Evolutionary conservation across 306 rosid genomes (phyloP), one percentile per base, ranked within the genome.

Genomic region (cucumber (Cucumis sativus)): DNA sequence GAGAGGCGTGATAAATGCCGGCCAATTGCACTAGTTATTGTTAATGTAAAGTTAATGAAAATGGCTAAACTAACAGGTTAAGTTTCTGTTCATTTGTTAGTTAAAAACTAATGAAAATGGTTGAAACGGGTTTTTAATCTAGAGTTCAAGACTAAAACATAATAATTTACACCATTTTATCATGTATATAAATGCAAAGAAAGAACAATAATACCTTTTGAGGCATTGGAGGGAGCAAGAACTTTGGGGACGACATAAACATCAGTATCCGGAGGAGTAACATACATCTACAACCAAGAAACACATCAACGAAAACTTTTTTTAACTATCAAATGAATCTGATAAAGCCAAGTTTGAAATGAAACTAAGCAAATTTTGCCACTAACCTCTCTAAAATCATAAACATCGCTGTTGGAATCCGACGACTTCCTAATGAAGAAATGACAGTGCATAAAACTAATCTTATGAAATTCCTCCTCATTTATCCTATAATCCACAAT

Each of bases 201-300:
- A 18, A 18, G 17, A 41, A 7, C 16, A 4, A 74, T 35, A 40
- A 57, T 78, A 94, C 97, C 97, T 94, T 94, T 75, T 84, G 85
- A 76, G 97, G 96, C 98, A 94, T 87, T 77, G 97, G 96, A n/a
- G n/a, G n/a, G n/a, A 87, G 98, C 97, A 35, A 92, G 91, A 77
- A 94, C 90, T 86, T 69, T 92, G 20, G 98, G 97, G 80, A 94
- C 87, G 1, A 96, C 86, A 85, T 94, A 94, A 78, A 94, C 85
- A 85, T 94, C 98, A 49, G 96, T 94, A 80, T 92, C 97, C 6
- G 97, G 98, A 88, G 97, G 97, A 87, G 98, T 94, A 68, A 92
- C 98, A 78, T 94, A 94, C 95, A 91, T 92, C 98, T 94, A 76
- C 79, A 80, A 69, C 33, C 52, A 77, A 37, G 14, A 30, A 20